Evolutionary conservation across 2,329 filamentous ascomycete species (phyloP).

Genomic region (Alternaria longipes): DNA sequence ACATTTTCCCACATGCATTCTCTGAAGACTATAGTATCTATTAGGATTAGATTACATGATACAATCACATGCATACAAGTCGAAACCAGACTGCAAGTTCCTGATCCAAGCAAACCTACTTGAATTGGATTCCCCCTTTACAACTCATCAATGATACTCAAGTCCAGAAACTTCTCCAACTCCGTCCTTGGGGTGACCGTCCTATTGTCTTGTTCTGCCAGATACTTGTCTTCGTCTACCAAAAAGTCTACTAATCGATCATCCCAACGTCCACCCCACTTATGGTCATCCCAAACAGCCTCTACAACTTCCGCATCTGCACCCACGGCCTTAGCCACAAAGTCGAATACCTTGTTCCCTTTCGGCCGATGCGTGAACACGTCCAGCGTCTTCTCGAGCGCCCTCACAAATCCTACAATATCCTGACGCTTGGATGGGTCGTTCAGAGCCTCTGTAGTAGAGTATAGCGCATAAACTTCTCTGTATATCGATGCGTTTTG

Average conservation of each 20-base stretch:
- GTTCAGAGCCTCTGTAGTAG: conserved; percentile 34
- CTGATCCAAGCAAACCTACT: neutral
- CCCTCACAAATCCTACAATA: conserved; percentile 37
- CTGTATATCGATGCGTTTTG: no score
- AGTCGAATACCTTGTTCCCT: conserved; percentile 21
- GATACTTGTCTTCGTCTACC: conserved; percentile 36
- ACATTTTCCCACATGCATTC: neutral
- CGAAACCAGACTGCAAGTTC: no score
- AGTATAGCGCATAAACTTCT: neutral
- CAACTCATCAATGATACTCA: conserved; percentile 27
- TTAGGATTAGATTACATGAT: neutral
- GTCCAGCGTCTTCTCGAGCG: conserved; percentile 32
- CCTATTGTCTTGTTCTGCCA: conserved; percentile 31
- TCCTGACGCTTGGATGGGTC: conserved; percentile 30
- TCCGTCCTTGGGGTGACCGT: conserved; percentile 18
- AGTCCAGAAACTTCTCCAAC: conserved; percentile 33
- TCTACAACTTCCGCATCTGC: conserved; percentile 31
- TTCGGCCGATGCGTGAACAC: conserved; percentile 28
- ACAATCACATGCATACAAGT: neutral
- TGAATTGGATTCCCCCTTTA: neutral
- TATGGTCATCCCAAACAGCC: conserved; percentile 36
- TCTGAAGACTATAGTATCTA: neutral
- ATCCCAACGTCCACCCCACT: conserved; percentile 32
- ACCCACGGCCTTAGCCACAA: conserved; percentile 25
- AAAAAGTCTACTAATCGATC: conserved; percentile 32